phyloP scores from a whole-genome alignment of 805 yeast genomes.

The Geotrichum ghanense region DNA sequence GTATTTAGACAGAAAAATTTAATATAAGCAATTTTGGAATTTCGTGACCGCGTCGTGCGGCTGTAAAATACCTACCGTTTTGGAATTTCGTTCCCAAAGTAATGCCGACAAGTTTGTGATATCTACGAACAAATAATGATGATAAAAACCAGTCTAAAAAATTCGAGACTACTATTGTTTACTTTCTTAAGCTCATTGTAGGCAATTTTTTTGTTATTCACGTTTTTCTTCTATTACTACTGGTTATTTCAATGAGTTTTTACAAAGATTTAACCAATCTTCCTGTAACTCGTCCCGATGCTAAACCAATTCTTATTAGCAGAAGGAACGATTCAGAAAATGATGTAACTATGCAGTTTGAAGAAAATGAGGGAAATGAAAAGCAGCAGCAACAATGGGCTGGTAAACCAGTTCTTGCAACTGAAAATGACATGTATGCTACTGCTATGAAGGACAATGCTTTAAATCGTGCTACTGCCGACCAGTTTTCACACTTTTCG shows the following conservation, averaged over 20 bases:
- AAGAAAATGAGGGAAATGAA: neutral
- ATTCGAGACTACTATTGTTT: neutral
- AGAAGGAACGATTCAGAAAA: neutral
- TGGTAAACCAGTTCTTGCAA: neutral
- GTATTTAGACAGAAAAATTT: no score
- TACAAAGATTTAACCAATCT: neutral
- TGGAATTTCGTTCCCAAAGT: neutral
- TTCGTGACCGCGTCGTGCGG: no score
- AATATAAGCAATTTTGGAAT: no score
- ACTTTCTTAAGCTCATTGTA: neutral
- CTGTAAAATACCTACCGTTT: no score
- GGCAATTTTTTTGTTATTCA: neutral
- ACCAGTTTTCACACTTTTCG: neutral
- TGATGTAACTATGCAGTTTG: neutral
- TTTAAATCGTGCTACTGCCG: neutral
- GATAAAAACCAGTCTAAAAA: neutral
- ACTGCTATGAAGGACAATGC: neutral
- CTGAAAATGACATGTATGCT: conserved; percentile 1
- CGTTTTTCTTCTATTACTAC: neutral
- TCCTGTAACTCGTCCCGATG: neutral
- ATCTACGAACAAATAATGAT: neutral
- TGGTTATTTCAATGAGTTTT: neutral
- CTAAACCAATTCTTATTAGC: neutral
- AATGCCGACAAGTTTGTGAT: neutral
- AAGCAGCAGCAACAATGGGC: neutral